phyloP scores from a whole-genome alignment of 129 eudicot species.

The Glebionis coronaria region DNA sequence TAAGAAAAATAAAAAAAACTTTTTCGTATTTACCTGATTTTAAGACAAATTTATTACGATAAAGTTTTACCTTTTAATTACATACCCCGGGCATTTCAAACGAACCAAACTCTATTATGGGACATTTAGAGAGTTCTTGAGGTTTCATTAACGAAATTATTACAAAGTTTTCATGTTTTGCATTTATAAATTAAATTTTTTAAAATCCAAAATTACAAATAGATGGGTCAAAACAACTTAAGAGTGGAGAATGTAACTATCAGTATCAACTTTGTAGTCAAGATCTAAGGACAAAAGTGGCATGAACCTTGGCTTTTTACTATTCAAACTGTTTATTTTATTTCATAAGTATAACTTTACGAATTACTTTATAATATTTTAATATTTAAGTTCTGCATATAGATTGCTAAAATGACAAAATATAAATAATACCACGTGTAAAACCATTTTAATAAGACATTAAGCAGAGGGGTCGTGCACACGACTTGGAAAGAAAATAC shows the following conservation, averaged over 20 bases:
- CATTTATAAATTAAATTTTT: no score
- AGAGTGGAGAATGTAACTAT: constrained; percentile 23
- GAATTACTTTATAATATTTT: constrained; percentile 10
- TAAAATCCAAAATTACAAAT: no score
- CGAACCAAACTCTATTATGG: no score
- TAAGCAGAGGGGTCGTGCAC: constrained; percentile 34
- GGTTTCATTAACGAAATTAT: no score
- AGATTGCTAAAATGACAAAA: constrained; percentile 11
- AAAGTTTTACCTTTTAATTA: no score
- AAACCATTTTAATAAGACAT: constrained; percentile 15
- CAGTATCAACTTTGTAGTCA: constrained; percentile 22
- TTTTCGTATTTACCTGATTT: no score
- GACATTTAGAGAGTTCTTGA: no score
- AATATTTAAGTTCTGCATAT: constrained; percentile 5
- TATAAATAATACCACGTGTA: constrained; percentile 18
- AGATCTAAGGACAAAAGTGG: constrained; percentile 38
- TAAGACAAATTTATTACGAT: no score
- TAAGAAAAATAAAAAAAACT: no score
- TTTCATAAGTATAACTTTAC: constrained; percentile 14
- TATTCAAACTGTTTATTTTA: constrained; percentile 29
- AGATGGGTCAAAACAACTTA: background rate
- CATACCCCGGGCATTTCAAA: no score
- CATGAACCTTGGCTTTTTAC: constrained; percentile 37
- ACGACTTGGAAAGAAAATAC: constrained; percentile 23
- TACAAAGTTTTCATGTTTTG: no score